These are phyloP conservation scores for Cordyceps pruinosa DNA, from an alignment of 2,329 filamentous ascomycete genomes.

Conservation along the genomic window DNA sequence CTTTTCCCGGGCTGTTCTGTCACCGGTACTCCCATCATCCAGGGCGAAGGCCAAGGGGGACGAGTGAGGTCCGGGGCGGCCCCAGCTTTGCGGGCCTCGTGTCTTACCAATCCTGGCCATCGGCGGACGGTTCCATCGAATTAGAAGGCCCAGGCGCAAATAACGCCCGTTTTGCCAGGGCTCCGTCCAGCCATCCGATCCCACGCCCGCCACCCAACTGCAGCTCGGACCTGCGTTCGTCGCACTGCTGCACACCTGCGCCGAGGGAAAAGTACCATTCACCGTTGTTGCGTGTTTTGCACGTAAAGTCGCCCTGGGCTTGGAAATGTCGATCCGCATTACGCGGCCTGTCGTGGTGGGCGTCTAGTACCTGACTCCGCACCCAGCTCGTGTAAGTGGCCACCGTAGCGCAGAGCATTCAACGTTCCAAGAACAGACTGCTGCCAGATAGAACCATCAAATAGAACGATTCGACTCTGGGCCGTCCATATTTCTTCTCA, in stretches of 20 bases:
- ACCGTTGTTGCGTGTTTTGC: background rate
- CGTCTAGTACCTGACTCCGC: no score
- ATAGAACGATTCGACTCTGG: no score
- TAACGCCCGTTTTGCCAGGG: background rate
- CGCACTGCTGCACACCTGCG: background rate
- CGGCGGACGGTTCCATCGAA: background rate
- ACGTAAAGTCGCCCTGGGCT: background rate
- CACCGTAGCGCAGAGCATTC: no score
- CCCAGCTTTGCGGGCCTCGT: background rate
- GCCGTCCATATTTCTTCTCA: no score
- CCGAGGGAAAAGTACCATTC: background rate
- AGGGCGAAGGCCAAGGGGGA: no score
- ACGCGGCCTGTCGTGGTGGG: background rate
- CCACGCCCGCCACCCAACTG: background rate
- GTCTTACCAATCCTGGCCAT: conserved; percentile 4
- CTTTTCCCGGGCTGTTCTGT: background rate
- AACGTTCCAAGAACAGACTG: no score
- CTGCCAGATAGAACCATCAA: no score
- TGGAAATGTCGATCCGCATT: background rate
- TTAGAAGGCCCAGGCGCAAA: conserved; percentile 4
- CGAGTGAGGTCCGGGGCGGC: background rate
- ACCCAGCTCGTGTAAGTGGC: background rate
- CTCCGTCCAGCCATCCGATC: conserved; percentile 2
- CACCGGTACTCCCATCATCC: no score
- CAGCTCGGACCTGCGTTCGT: conserved; percentile 12